Conservation (phyloP, 164 flowering plant genomes). For the Stephania yunnanensis region DNA sequence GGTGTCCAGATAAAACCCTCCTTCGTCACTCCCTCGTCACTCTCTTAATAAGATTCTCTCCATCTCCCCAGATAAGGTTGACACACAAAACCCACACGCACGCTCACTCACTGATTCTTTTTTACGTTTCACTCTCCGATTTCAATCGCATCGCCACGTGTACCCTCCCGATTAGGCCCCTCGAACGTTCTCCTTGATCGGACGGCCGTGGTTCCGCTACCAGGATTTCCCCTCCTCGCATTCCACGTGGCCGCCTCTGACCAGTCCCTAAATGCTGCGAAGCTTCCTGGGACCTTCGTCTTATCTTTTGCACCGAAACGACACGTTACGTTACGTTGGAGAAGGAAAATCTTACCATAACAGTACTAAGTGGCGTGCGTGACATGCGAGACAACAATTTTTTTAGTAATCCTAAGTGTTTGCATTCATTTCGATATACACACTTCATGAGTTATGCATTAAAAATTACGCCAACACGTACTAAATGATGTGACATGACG, state of each 20-base stretch:
- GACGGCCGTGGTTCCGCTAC: not conserved
- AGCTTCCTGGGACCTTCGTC: not conserved
- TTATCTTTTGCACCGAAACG: not conserved
- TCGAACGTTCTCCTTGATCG: not conserved
- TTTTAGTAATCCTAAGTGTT: too few relatives aligned
- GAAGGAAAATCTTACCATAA: too few relatives aligned
- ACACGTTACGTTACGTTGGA: not conserved
- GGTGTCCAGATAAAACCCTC: not conserved
- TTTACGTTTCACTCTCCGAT: not conserved
- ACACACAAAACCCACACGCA: not conserved
- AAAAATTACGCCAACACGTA: too few relatives aligned
- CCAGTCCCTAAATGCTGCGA: not conserved
- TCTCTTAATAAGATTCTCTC: not conserved
- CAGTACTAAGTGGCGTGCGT: too few relatives aligned
- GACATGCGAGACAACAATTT: too few relatives aligned
- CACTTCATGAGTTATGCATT: too few relatives aligned
- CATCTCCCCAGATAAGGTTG: slow-evolving; percentile 8
- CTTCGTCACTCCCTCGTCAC: not conserved
- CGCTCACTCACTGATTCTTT: too few relatives aligned
- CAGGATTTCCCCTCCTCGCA: not conserved
- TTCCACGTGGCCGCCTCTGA: not conserved
- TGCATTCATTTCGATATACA: too few relatives aligned
- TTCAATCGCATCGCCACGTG: not conserved
- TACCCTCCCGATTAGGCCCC: not conserved
- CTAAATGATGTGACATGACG: too few relatives aligned